Base-by-base conservation (phyloP, 805 yeast species). In the Metschnikowia lunata region DNA sequence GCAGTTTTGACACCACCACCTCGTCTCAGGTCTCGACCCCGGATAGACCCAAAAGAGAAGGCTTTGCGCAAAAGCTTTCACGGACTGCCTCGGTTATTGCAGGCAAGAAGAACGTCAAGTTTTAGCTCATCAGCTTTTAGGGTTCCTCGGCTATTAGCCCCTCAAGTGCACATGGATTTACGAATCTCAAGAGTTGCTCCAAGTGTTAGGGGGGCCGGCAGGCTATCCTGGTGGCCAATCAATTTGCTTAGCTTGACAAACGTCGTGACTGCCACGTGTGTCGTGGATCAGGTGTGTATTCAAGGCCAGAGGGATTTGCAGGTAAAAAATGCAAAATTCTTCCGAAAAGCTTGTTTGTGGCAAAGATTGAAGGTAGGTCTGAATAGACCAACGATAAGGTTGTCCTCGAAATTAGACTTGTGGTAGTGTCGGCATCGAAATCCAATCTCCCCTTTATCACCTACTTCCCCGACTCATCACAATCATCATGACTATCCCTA, bases 131-230 rank as follows among this genome's bases (percentile, higher is more conserved):
- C n/a, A 18, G 3, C 23, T 18, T 18, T 18, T 18, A 18, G 23
- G 4, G 23, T 5, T 18, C 23, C 23, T 3, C n/a, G 5, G 23
- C 23, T 18, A n/a, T 18, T 18, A 18, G 23, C 23, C 23, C 23
- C 5, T 18, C 23, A 18, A 48, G 65, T 10, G 86, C 82, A 1
- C 54, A 55, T 28, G 88, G 88, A 5, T 82, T 70, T 6, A 61
- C 58, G 29, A 60, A 66, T 35, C 64, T 69, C 1, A 52, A 48
- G 58, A 39, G 58, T 61, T 51, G 74, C 64, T 41, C 70, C 60
- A 49, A 63, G 50, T 49, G 74, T 64, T 53, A 60, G 58, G 67
- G 88, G 69, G 63, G 72, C 56, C 55, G 74, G 34, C 68, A 74
- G 8, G 62, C 75, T 0, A 75, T 84, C 46, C 57, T 67, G 1